Base-by-base conservation (phyloP, 768 basidiomycete genomes). In the Trametes coccinea region DNA sequence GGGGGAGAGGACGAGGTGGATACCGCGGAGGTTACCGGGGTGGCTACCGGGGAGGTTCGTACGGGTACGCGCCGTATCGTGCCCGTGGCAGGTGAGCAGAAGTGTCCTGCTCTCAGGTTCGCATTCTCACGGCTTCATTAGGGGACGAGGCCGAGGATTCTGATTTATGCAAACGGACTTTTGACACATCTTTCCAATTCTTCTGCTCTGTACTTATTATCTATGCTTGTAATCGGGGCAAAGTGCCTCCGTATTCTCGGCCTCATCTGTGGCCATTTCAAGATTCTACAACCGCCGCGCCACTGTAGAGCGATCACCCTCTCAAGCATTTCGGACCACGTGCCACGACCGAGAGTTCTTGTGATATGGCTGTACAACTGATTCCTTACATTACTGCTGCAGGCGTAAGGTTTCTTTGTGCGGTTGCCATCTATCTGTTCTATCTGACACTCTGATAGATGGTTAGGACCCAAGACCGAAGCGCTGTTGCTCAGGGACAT, bases 71-170 rank as follows among this genome's bases (percentile, higher is more conserved):
- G 53, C 88, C 89, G 16, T 89, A 90, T 72, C 75, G 80, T 62
- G 80, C 80, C 52, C 86, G 93, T 66, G 90, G 92, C 73, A 86
- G 92, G 90, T 91, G 72, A 76, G 84, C 69, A 49, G 29, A 30
- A 27, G 14, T 37, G 43, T 39, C 14, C 5, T 16, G 29, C 66
- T 55, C n/a, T 5, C 27, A 11, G 33, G 13, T 48, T 45, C 43
- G 37, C 39, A 17, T 30, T 22, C 45, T 49, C 27, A 41, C 39
- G 22, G 14, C 30, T 59, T 8, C 9, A 48, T 58, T 70, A 88
- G 87, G 74, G 87, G 86, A 47, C 79, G 92, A 70, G 92, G 89
- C 65, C 88, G 92, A 68, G 92, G 92, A 46, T 90, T 76, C 69
- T 90, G 60, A 74, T 40, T 62, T 60, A 62, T 37, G 34, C 34